A percentile compares a stretch with the other conserved stretches of the same genome.
Evolutionary conservation across 768 basidiomycete genomes (phyloP).

Genomic region (Scleroderma citrinum): DNA sequence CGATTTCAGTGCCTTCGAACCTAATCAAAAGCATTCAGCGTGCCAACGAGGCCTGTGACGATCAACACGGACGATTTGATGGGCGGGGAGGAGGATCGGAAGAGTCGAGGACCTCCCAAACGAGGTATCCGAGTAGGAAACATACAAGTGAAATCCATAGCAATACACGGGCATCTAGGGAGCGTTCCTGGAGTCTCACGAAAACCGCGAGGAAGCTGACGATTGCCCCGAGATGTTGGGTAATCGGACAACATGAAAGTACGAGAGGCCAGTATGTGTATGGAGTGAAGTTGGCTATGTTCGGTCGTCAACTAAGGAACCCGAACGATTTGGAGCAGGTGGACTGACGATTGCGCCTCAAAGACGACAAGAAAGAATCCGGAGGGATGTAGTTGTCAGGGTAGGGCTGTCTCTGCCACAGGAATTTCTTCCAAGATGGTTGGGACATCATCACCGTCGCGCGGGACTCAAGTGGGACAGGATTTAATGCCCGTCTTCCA

Average conservation of each 20-base stretch:
- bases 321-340: slow-evolving; percentile 6
- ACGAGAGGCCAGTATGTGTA: slow-evolving; percentile 75
- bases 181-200: slow-evolving; percentile 55
- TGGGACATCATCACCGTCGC: slow-evolving; percentile 11
- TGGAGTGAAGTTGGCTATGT: slow-evolving; percentile 70
- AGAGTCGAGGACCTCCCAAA: slow-evolving; percentile 54
- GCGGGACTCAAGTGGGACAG: neutral
- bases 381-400: slow-evolving; percentile 85
- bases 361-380: slow-evolving; percentile 65
- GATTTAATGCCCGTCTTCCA: neutral
- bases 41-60: neutral
- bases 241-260: slow-evolving; percentile 64
- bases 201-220: slow-evolving; percentile 82
- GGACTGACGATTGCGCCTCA: slow-evolving; percentile 71
- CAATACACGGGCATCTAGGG: slow-evolving; percentile 63
- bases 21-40: slow-evolving; percentile 32
- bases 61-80: slow-evolving; percentile 21
- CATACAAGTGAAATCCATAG: slow-evolving; percentile 57
- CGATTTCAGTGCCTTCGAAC: slow-evolving; percentile 69
- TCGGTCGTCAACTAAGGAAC: slow-evolving; percentile 9
- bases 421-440: slow-evolving; percentile 58
- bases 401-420: slow-evolving; percentile 72
- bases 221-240: slow-evolving; percentile 77
- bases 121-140: slow-evolving; percentile 54
- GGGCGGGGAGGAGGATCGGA: slow-evolving; percentile 23